Evolutionary conservation across 2,329 filamentous ascomycete genomes (phyloP).

Genomic region (Phyllosticta capitalensis): DNA sequence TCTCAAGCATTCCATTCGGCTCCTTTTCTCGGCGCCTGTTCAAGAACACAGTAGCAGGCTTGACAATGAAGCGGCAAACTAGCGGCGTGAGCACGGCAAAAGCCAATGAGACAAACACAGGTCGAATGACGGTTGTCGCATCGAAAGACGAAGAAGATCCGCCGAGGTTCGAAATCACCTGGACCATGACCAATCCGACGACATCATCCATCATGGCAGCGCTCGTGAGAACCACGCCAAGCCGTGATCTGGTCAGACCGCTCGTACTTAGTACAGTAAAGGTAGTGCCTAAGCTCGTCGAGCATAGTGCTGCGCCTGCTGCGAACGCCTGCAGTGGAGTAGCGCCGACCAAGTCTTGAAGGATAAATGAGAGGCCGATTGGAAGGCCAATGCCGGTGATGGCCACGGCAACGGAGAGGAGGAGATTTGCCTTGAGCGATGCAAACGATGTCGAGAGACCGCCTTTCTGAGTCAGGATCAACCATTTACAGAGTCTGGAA

Average conservation of each 20-base stretch:
- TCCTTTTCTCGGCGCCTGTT: slow-evolving; percentile 23
- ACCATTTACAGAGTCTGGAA: neutral
- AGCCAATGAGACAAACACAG: slow-evolving; percentile 43
- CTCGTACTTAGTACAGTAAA: slow-evolving; percentile 57
- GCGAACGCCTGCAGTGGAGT: slow-evolving; percentile 56
- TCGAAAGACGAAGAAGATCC: slow-evolving; percentile 22
- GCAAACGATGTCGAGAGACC: slow-evolving; percentile 48
- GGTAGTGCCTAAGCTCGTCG: slow-evolving; percentile 65
- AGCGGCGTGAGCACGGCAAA: slow-evolving; percentile 43
- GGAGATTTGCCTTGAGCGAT: slow-evolving; percentile 49
- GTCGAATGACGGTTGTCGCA: slow-evolving; percentile 38
- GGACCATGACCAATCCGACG: slow-evolving; percentile 65
- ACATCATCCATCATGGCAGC: slow-evolving; percentile 80
- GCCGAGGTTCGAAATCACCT: slow-evolving; percentile 61
- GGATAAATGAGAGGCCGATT: slow-evolving; percentile 55
- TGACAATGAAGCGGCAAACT: slow-evolving; percentile 36
- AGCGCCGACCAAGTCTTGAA: slow-evolving; percentile 42
- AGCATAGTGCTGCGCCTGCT: slow-evolving; percentile 62
- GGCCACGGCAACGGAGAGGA: slow-evolving; percentile 53
- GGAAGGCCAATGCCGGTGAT: slow-evolving; percentile 55
- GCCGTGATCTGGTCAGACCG: slow-evolving; percentile 42
- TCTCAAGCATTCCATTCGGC: slow-evolving; percentile 15
- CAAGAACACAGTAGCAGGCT: slow-evolving; percentile 32
- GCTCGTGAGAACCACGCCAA: slow-evolving; percentile 56
- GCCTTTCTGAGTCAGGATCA: slow-evolving; percentile 28